Evolutionary conservation across 495 filamentous ascomycete species (phyloP).

Genomic region (Aspergillus sclerotioniger): DNA sequence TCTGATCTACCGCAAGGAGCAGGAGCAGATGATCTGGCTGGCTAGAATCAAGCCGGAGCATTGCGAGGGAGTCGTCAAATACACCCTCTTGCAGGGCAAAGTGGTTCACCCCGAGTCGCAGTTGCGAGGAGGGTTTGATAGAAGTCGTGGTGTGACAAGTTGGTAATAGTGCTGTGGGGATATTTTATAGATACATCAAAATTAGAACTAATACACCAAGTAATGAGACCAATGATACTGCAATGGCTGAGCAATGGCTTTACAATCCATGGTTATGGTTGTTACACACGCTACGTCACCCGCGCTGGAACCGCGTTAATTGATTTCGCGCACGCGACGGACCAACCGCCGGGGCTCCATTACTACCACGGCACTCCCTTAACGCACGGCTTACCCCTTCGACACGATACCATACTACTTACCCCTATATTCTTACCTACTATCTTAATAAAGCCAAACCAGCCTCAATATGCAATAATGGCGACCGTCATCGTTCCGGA

Average conservation of each 20-base stretch:
- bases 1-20: constrained; percentile 74
- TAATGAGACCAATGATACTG: background rate
- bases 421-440: background rate
- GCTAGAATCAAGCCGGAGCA: constrained; percentile 84
- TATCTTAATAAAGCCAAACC: background rate
- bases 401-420: background rate
- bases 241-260: background rate
- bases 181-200: background rate
- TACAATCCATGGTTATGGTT: background rate
- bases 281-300: constrained; percentile 26
- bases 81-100: constrained; percentile 87
- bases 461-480: constrained; percentile 35
- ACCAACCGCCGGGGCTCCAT: background rate
- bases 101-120: constrained; percentile 84
- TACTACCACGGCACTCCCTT: background rate
- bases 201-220: background rate
- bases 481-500: constrained; percentile 28
- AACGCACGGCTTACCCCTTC: background rate
- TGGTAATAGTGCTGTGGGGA: constrained; percentile 57
- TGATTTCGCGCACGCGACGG: constrained; percentile 26
- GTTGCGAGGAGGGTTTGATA: constrained; percentile 87
- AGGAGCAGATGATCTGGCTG: constrained; percentile 88
- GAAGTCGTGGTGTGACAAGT: constrained; percentile 71
- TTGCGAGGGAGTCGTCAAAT: constrained; percentile 88
- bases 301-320: constrained; percentile 25